Conservation (phyloP, 495 filamentous ascomycete genomes). For the Hypoxylon trugodes region DNA sequence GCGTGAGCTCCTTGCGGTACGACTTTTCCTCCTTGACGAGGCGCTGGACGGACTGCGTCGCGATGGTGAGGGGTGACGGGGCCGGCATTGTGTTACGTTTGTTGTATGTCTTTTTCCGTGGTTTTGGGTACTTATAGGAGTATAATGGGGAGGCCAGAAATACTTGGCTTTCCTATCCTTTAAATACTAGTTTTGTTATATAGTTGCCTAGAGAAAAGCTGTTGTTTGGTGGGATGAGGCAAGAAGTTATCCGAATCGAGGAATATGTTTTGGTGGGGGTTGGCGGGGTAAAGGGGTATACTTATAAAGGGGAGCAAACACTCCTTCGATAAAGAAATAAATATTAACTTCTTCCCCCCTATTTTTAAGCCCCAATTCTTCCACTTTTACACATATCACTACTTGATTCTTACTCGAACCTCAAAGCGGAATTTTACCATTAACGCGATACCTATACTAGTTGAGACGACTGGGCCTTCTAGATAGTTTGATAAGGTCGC, state of each 20-base stretch:
- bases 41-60: slow-evolving; percentile 76
- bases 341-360: too few species aligned
- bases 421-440: too few species aligned
- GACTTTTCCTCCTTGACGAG: slow-evolving; percentile 90
- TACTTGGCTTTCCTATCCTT: not conserved
- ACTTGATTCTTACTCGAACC: too few species aligned
- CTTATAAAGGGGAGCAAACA: too few species aligned
- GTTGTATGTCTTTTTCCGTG: slow-evolving; percentile 6
- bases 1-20: slow-evolving; percentile 82
- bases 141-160: too few species aligned
- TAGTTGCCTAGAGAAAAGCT: slow-evolving; percentile 29
- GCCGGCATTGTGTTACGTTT: slow-evolving; percentile 66
- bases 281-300: slow-evolving; percentile 36
- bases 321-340: too few species aligned
- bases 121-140: too few species aligned
- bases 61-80: slow-evolving; percentile 75
- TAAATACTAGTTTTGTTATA: slow-evolving; percentile 18
- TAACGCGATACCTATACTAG: too few species aligned
- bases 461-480: too few species aligned
- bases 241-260: slow-evolving; percentile 12
- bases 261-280: slow-evolving; percentile 47
- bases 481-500: too few species aligned
- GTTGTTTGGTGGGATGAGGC: not conserved
- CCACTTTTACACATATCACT: too few species aligned
- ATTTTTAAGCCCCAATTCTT: too few species aligned